These are phyloP conservation scores for Fusarium compactum DNA, from an alignment of 2,329 filamentous ascomycete species.

Conservation along the genomic window DNA sequence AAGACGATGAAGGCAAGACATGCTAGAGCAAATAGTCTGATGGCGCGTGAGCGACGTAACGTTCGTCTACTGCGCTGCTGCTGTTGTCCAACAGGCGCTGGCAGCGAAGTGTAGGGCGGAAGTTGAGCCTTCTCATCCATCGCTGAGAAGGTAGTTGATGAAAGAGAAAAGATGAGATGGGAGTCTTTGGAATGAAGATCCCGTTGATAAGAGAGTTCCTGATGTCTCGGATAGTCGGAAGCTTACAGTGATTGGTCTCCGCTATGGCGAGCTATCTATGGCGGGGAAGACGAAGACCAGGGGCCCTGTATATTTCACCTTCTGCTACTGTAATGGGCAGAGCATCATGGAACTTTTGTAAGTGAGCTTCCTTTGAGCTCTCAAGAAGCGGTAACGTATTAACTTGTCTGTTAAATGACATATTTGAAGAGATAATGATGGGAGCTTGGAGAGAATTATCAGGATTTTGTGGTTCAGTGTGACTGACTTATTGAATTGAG, in stretches of 20 bases:
- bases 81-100: conserved; percentile 35
- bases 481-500: background rate
- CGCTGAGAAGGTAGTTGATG: background rate
- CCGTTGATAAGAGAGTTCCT: conserved; percentile 19
- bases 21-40: conserved; percentile 59
- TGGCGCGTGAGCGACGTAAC: conserved; percentile 58
- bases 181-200: conserved; percentile 36
- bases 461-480: background rate
- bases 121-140: conserved; percentile 59
- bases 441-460: background rate
- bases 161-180: conserved; percentile 13
- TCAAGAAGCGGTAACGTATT: background rate
- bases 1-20: conserved; percentile 65
- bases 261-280: conserved; percentile 25
- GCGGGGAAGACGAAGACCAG: conserved; percentile 12
- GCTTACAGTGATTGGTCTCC: conserved; percentile 28
- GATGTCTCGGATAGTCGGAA: conserved; percentile 5
- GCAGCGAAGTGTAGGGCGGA: conserved; percentile 59
- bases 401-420: background rate
- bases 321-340: background rate
- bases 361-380: background rate
- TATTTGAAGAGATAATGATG: background rate
- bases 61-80: conserved; percentile 44
- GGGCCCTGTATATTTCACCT: background rate
- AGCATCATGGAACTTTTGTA: conserved; percentile 23